phyloP scores from a whole-genome alignment of 129 eudicot genomes.

The Daucus carota region DNA sequence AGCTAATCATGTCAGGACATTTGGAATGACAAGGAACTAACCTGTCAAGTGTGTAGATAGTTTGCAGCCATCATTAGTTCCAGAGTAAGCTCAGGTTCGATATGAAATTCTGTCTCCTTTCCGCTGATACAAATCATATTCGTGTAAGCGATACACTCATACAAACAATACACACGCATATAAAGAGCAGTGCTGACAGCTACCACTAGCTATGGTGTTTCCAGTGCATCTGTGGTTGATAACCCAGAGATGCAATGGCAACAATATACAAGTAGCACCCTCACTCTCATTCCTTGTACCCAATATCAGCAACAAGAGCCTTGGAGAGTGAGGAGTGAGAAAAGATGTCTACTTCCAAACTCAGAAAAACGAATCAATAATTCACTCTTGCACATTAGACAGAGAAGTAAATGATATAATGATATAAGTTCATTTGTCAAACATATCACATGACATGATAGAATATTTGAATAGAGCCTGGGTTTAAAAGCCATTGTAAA shows the following conservation, averaged over 20 bases:
- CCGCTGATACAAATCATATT: slow-evolving; percentile 43
- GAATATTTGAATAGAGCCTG: too few species aligned
- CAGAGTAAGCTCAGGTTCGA: slow-evolving; percentile 95
- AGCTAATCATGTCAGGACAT: not conserved
- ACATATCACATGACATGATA: too few species aligned
- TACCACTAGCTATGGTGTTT: not conserved
- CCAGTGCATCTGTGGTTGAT: not conserved
- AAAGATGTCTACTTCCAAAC: too few species aligned
- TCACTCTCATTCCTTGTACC: not conserved
- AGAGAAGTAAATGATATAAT: too few species aligned
- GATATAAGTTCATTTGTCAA: too few species aligned
- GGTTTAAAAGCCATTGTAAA: too few species aligned
- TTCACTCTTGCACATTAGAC: too few species aligned
- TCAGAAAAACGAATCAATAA: too few species aligned
- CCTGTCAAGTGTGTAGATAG: slow-evolving; percentile 68
- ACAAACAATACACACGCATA: not conserved
- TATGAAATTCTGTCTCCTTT: slow-evolving; percentile 94
- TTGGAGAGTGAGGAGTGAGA: too few species aligned
- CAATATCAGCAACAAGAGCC: too few species aligned
- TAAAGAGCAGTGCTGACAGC: not conserved
- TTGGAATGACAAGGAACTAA: not conserved
- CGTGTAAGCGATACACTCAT: slow-evolving; percentile 2
- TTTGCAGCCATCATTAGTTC: slow-evolving; percentile 99
- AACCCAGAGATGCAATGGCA: not conserved
- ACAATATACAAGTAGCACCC: not conserved